These are phyloP conservation scores for Candolleomyces efflorescens DNA, from an alignment of 768 basidiomycete species.

Conservation along the genomic window DNA sequence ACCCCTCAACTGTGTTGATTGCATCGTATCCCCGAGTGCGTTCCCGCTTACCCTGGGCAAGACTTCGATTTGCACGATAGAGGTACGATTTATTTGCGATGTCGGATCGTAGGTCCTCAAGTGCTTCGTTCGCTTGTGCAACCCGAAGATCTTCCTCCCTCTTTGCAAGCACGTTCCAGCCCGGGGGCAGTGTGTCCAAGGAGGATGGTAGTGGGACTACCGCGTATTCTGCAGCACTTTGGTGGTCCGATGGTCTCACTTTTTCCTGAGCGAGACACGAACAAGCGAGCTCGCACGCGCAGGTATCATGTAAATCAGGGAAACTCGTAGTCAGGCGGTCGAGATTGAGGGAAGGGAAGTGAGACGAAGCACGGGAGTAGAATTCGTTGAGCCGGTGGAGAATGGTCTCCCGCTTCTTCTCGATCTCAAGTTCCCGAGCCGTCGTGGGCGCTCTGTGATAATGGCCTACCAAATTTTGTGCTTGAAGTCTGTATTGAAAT, in stretches of 20 bases:
- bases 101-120: not conserved
- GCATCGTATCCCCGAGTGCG: not conserved
- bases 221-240: no score
- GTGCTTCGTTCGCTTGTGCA: not conserved
- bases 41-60: not conserved
- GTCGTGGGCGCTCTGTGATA: no score
- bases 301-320: not conserved
- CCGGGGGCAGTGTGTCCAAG: not conserved
- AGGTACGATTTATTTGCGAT: not conserved
- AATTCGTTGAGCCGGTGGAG: not conserved
- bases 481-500: no score
- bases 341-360: not conserved
- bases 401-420: not conserved
- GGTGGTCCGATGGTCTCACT: no score
- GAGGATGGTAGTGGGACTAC: not conserved
- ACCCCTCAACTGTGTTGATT: not conserved
- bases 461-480: no score
- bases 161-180: not conserved
- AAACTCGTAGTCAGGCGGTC: not conserved
- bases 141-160: not conserved
- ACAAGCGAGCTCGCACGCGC: not conserved
- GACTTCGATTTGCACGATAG: not conserved
- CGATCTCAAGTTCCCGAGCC: not conserved
- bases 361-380: not conserved
- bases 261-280: not conserved